These are phyloP conservation scores for Prunus mume DNA, from an alignment of 306 rosid species.

Conservation along the genomic window DNA sequence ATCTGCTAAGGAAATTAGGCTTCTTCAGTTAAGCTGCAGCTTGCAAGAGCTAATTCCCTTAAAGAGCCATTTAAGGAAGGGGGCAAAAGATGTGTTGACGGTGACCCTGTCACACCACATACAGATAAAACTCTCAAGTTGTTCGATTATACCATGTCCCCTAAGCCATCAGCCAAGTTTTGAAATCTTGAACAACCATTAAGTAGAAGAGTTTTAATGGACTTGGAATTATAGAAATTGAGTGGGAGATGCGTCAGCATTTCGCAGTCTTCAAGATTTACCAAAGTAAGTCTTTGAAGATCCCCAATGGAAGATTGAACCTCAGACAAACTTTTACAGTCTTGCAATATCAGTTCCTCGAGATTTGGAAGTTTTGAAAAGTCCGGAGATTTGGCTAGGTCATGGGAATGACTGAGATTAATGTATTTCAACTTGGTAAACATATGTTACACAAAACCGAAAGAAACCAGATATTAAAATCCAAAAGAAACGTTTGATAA, in stretches of 20 bases:
- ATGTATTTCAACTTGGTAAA: conserved; percentile 25
- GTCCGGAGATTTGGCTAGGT: conserved; percentile 27
- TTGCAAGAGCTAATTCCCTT: too few relatives aligned
- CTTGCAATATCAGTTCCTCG: conserved; percentile 26
- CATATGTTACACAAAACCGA: conserved; percentile 3
- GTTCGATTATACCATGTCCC: too few relatives aligned
- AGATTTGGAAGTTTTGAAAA: conserved; percentile 37
- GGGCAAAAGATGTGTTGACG: too few relatives aligned
- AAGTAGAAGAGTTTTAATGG: not conserved
- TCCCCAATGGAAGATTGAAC: conserved; percentile 17
- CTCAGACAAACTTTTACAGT: conserved; percentile 17
- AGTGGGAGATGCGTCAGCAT: conserved; percentile 23
- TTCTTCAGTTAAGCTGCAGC: too few relatives aligned
- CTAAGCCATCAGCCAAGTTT: too few relatives aligned
- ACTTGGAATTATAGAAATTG: conserved; percentile 20
- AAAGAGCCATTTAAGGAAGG: too few relatives aligned
- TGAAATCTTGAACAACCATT: too few relatives aligned
- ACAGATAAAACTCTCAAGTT: too few relatives aligned
- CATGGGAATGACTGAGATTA: conserved; percentile 37
- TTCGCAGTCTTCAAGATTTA: conserved; percentile 30
- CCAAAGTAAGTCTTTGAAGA: conserved; percentile 12
- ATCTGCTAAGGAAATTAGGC: too few relatives aligned
- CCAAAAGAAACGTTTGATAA: too few relatives aligned
- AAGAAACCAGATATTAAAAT: too few relatives aligned
- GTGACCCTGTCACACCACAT: too few relatives aligned